These are phyloP conservation scores for Paramecium tetraurelia DNA, from an alignment of 73 alveolate species.

Conservation along the genomic window DNA sequence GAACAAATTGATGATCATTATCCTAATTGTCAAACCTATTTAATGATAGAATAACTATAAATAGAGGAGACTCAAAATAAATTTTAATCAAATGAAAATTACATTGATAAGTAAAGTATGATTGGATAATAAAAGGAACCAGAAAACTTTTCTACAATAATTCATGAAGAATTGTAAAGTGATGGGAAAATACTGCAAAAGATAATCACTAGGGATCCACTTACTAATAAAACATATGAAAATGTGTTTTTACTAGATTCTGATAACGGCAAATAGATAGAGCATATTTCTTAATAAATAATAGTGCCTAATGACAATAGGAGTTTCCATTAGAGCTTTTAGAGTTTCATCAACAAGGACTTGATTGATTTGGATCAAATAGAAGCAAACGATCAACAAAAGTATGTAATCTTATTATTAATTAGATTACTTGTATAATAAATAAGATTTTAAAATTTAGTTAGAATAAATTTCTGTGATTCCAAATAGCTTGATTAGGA, in stretches of 20 bases:
- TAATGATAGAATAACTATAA: neutral
- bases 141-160: neutral
- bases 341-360: neutral
- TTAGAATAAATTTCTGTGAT: neutral
- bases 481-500: neutral
- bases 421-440: neutral
- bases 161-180: neutral
- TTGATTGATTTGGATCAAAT: neutral
- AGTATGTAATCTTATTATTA: neutral
- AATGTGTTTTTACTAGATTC: neutral
- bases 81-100: neutral
- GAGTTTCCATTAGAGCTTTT: neutral
- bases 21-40: neutral
- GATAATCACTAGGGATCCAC: neutral
- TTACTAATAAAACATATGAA: neutral
- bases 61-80: neutral
- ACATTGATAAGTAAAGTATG: neutral
- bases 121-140: neutral
- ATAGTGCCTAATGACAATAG: neutral
- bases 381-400: neutral
- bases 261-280: neutral
- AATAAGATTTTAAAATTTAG: neutral
- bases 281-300: neutral
- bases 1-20: neutral
- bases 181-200: neutral